Percentiles rank a stretch among this genome's conserved stretches.
Evolutionary conservation across 2,329 filamentous ascomycete species (phyloP).

Genomic region (Phaeosphaeriaceae sp.): DNA sequence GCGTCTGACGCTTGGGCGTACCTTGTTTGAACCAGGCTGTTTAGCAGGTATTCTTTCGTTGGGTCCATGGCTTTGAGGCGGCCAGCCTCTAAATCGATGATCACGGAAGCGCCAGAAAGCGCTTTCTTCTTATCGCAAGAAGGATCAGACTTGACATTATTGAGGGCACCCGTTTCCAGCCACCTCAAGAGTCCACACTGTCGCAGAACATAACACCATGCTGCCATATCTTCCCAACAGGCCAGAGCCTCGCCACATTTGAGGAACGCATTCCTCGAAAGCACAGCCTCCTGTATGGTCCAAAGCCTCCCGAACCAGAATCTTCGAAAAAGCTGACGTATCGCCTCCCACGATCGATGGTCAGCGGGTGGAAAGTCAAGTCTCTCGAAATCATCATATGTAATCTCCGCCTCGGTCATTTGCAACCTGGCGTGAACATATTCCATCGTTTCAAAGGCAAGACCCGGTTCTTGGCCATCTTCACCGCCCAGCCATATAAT

Average conservation of each 20-base stretch:
- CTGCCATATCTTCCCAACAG: conserved; percentile 29
- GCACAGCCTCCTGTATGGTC: conserved; percentile 32
- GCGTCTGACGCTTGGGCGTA: conserved; percentile 28
- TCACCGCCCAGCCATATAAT: conserved; percentile 38
- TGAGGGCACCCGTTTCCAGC: background rate
- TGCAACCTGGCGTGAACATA: conserved; percentile 18
- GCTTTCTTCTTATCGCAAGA: background rate
- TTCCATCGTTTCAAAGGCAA: conserved; percentile 25
- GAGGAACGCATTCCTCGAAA: conserved; percentile 23
- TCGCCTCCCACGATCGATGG: conserved; percentile 19
- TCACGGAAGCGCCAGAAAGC: conserved; percentile 10
- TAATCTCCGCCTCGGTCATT: conserved; percentile 18
- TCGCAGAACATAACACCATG: conserved; percentile 20
- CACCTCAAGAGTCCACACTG: conserved; percentile 15
- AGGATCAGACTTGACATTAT: too few species aligned
- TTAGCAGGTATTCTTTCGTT: conserved; percentile 12
- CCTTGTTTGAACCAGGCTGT: conserved; percentile 24
- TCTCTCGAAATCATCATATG: conserved; percentile 21
- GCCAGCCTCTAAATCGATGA: conserved; percentile 17
- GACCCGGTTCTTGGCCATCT: conserved; percentile 12
- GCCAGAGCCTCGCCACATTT: conserved; percentile 23
- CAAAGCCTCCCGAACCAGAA: conserved; percentile 32
- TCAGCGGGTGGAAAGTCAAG: conserved; percentile 16
- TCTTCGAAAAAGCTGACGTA: conserved; percentile 21
- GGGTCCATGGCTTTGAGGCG: conserved; percentile 8